Percentiles rank a stretch among this genome's conserved stretches.
Conservation (phyloP, 2,329 filamentous ascomycete species). For the Sporothrix pallida region DNA sequence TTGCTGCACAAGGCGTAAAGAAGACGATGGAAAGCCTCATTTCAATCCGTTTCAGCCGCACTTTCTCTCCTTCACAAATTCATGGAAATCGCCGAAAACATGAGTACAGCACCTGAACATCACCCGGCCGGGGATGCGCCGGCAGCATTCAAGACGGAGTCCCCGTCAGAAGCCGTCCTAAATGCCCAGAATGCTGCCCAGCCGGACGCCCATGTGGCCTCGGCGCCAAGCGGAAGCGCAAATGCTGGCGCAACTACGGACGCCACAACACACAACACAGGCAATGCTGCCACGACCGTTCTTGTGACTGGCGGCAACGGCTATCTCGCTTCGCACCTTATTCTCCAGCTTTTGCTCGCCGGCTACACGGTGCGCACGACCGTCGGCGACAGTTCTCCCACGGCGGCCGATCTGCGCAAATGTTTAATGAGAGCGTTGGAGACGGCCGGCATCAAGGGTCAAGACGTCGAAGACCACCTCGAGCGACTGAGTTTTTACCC, state of each 20-base stretch:
- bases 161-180: background rate
- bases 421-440: slow-evolving; percentile 14
- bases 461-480: slow-evolving; percentile 22
- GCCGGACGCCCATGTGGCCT: too few relatives aligned
- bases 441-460: slow-evolving; percentile 22
- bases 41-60: too few relatives aligned
- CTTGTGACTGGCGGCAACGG: slow-evolving; percentile 67
- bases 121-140: background rate
- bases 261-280: background rate
- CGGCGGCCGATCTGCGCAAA: slow-evolving; percentile 20
- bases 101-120: background rate
- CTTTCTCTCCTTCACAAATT: background rate
- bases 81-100: background rate
- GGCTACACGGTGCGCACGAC: slow-evolving; percentile 37
- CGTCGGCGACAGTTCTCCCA: slow-evolving; percentile 31
- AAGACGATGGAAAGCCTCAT: too few relatives aligned
- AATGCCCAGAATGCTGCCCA: background rate
- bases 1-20: too few relatives aligned
- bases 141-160: background rate
- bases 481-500: slow-evolving; percentile 41
- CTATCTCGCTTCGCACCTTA: slow-evolving; percentile 63
- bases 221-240: too few relatives aligned
- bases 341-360: slow-evolving; percentile 33
- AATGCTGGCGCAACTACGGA: background rate
- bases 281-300: slow-evolving; percentile 17